Base-by-base conservation (phyloP, 208 protist species). In the Dictyostelium gargantuum region DNA sequence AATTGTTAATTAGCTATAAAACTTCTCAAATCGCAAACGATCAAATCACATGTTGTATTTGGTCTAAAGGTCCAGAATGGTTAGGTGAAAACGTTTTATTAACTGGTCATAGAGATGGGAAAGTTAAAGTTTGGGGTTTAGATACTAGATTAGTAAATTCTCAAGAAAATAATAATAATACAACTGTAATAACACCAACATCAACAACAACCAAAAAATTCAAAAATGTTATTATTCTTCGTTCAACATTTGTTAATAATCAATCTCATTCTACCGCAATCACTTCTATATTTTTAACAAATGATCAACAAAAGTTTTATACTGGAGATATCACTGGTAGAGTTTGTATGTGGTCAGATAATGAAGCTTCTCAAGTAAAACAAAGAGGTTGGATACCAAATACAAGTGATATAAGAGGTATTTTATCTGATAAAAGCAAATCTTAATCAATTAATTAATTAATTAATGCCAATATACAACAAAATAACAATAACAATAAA, bases 51-150 rank as follows among this genome's bases (percentile, higher is more conserved):
- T 68, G 42, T 35, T 61, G n/a, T 56, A 21, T 61, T 35, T 79
- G 58, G 75, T 93, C 74, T 23, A 76, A 86, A 73, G 73, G 75
- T 38, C 91, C 19, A 19, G 93, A 94, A n/a, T 94, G 85, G 80
- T 58, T 94, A 15, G 61, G 56, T 66, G 66, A 85, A 52, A 91
- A 94, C 63, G 84, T 91, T 38, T 58, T 94, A 19, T 29, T 94
- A 38, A 94, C 93, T 15, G 93, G 93, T 21, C 91, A 94, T 32
- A 26, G 73, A 35, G 93, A 94, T 52, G 93, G 93, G 32, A 89
- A 63, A 54, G 91, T 94, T 42, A 63, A 73, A 35, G 29, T 94
- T 23, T 94, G 93, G 93, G 56, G 63, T 29, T 70, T 93, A 29
- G 76, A 93, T 21, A 61, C 44, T n/a, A 32, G 73, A 46, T n/a